These are phyloP conservation scores for Ichthyophthirius multifiliis DNA, from an alignment of 169 alveolate species.

Conservation along the genomic window DNA sequence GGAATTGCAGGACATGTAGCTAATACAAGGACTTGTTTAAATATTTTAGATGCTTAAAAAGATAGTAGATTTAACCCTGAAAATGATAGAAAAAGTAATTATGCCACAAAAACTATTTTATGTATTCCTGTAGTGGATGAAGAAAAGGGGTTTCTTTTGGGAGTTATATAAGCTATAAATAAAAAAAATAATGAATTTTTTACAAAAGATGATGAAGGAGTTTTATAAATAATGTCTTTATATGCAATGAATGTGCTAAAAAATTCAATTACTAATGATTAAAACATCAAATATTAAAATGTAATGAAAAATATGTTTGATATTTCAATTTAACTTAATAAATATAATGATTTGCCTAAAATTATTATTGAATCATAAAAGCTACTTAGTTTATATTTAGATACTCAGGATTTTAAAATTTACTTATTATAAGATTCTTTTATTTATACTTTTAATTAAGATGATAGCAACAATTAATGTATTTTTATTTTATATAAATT, in stretches of 20 bases:
- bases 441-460: too few species aligned
- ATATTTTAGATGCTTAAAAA: slow-evolving; percentile 72
- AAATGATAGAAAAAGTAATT: slow-evolving; percentile 61
- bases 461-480: too few species aligned
- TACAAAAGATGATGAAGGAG: slow-evolving; percentile 75
- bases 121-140: slow-evolving; percentile 72
- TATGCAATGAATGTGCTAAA: slow-evolving; percentile 44
- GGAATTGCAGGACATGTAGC: slow-evolving; percentile 79
- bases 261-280: slow-evolving; percentile 22
- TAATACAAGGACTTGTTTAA: slow-evolving; percentile 41
- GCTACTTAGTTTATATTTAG: too few species aligned
- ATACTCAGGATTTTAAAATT: too few species aligned
- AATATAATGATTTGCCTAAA: too few species aligned
- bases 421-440: too few species aligned
- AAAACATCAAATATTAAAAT: slow-evolving; percentile 8
- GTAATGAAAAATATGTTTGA: slow-evolving; percentile 11
- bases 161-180: slow-evolving; percentile 70
- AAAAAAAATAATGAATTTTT: slow-evolving; percentile 47
- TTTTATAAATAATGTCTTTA: slow-evolving; percentile 44
- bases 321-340: neutral
- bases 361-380: too few species aligned
- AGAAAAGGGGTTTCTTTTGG: slow-evolving; percentile 37
- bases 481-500: too few species aligned
- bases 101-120: slow-evolving; percentile 66
- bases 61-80: slow-evolving; percentile 71